phyloP scores from a whole-genome alignment of 495 filamentous ascomycete species.

The Choiromyces venosus region DNA sequence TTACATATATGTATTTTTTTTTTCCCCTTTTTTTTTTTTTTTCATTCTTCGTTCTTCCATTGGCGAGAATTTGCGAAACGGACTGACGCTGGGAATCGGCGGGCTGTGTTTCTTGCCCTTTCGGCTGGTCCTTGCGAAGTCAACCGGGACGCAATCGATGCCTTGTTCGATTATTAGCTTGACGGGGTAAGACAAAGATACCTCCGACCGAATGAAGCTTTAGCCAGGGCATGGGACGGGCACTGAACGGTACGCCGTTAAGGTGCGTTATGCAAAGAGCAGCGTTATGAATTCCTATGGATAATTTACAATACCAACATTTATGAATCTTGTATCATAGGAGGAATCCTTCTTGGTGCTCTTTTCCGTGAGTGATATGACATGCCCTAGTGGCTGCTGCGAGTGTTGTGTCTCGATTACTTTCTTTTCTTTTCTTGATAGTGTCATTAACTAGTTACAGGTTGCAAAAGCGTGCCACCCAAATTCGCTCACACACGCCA shows the following conservation, averaged over 20 bases:
- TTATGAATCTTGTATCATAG: neutral
- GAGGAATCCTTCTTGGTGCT: neutral
- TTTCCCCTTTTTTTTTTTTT: neutral
- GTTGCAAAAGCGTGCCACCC: neutral
- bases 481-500: neutral
- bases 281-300: constrained; percentile 8
- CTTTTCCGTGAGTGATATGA: neutral
- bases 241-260: constrained; percentile 11
- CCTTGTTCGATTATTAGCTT: neutral
- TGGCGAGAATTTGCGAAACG: neutral
- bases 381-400: neutral
- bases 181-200: neutral
- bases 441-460: neutral
- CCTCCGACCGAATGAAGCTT: constrained; percentile 12
- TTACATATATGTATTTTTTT: neutral
- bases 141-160: neutral
- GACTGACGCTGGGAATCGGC: neutral
- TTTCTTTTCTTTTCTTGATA: neutral
- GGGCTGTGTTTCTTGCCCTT: neutral
- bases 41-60: neutral
- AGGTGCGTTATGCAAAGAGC: constrained; percentile 17
- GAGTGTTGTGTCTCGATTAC: neutral
- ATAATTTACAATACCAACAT: constrained; percentile 7
- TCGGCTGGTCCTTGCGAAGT: neutral
- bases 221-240: constrained; percentile 6